phyloP scores from a whole-genome alignment of 2,329 filamentous ascomycete species.

The Aspergillus luchuensis region DNA sequence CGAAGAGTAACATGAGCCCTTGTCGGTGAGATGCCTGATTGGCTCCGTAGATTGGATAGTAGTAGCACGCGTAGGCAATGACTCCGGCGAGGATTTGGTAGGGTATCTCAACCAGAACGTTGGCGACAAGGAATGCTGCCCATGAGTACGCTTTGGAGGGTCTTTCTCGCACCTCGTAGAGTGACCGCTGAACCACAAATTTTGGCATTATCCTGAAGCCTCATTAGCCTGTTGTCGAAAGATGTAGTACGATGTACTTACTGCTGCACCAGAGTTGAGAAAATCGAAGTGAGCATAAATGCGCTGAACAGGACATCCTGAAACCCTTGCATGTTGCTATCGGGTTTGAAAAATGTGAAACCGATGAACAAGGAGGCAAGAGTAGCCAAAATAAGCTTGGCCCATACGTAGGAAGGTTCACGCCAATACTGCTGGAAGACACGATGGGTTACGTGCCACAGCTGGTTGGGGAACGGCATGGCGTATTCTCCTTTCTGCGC shows the following conservation, averaged over 20 bases:
- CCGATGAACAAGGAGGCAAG: slow-evolving; percentile 71
- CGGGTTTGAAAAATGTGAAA: slow-evolving; percentile 74
- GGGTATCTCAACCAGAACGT: slow-evolving; percentile 81
- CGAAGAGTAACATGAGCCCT: slow-evolving; percentile 75
- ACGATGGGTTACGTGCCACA: slow-evolving; percentile 67
- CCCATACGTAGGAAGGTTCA: slow-evolving; percentile 81
- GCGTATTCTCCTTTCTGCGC: slow-evolving; percentile 71
- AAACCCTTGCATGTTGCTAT: slow-evolving; percentile 72
- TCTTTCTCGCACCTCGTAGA: slow-evolving; percentile 83
- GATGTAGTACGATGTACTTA: slow-evolving; percentile 50
- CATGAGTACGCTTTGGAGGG: slow-evolving; percentile 83
- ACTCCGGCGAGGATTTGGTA: slow-evolving; percentile 75
- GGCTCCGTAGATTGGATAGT: slow-evolving; percentile 72
- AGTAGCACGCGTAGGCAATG: slow-evolving; percentile 80
- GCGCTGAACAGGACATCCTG: slow-evolving; percentile 86
- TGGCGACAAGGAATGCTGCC: slow-evolving; percentile 81
- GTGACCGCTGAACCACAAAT: slow-evolving; percentile 76
- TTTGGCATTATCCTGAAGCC: slow-evolving; percentile 67
- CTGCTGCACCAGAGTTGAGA: slow-evolving; percentile 58
- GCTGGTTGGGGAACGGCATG: slow-evolving; percentile 67
- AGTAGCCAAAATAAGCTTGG: slow-evolving; percentile 71
- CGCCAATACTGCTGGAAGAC: slow-evolving; percentile 91
- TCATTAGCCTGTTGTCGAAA: not conserved
- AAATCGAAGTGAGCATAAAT: slow-evolving; percentile 69
- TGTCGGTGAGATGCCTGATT: slow-evolving; percentile 68